Conservation (phyloP, 148 eudicot genomes). For the Cornus kousa region DNA sequence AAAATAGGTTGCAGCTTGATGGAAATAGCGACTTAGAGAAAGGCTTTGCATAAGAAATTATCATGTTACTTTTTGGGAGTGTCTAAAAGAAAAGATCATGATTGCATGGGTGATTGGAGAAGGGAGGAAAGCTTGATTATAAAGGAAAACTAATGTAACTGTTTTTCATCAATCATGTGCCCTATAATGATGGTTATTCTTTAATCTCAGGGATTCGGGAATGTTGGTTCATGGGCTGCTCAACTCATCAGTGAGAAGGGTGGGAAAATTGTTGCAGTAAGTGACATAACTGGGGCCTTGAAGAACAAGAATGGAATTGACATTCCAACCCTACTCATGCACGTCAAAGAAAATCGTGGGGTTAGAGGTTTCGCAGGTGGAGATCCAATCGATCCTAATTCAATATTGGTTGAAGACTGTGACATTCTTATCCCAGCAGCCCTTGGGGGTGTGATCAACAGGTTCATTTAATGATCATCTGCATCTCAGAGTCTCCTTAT, state of each 20-base stretch:
- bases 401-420: slow-evolving; percentile 88
- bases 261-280: slow-evolving; percentile 85
- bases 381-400: slow-evolving; percentile 57
- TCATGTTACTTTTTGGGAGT: too few relatives aligned
- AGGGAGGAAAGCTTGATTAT: too few relatives aligned
- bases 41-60: neutral
- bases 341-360: slow-evolving; percentile 66
- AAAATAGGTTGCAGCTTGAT: neutral
- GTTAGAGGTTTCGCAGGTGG: slow-evolving; percentile 73
- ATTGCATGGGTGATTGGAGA: too few relatives aligned
- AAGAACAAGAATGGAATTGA: slow-evolving; percentile 80
- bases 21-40: neutral
- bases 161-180: too few relatives aligned
- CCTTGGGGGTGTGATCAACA: slow-evolving; percentile 97
- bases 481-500: neutral
- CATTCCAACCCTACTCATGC: slow-evolving; percentile 65
- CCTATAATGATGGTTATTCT: neutral
- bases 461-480: slow-evolving; percentile 24
- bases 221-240: slow-evolving; percentile 98
- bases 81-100: too few relatives aligned
- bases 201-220: slow-evolving; percentile 80
- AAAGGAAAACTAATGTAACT: too few relatives aligned
- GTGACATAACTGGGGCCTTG: slow-evolving; percentile 87
- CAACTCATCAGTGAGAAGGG: slow-evolving; percentile 74
- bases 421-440: slow-evolving; percentile 98